These are phyloP conservation scores for Phalaenopsis aphrodite DNA, from an alignment of 106 monocot species.

Conservation along the genomic window DNA sequence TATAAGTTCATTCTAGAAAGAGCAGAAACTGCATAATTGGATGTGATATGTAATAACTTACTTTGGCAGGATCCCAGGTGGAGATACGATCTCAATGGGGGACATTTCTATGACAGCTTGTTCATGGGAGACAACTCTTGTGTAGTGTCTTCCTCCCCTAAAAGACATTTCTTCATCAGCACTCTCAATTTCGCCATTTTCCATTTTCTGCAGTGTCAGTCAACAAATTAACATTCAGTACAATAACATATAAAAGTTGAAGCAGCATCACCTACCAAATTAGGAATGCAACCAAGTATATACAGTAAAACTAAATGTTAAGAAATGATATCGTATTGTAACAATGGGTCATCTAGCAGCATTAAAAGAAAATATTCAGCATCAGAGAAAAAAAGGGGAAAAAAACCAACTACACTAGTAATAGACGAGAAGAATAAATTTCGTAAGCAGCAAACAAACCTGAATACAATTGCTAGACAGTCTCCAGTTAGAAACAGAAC, in stretches of 20 bases:
- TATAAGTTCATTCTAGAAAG: not conserved
- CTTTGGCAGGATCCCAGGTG: conserved; percentile 29
- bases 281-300: too few relatives aligned
- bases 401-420: too few relatives aligned
- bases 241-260: not conserved
- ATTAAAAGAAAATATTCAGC: too few relatives aligned
- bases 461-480: too few relatives aligned
- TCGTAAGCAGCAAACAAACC: too few relatives aligned
- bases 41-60: not conserved
- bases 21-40: not conserved
- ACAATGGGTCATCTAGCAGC: too few relatives aligned
- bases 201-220: conserved; percentile 22
- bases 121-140: conserved; percentile 42
- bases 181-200: conserved; percentile 50
- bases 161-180: conserved; percentile 50
- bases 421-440: too few relatives aligned
- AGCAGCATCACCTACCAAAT: not conserved
- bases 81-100: conserved; percentile 37
- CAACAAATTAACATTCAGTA: not conserved
- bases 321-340: too few relatives aligned
- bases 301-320: too few relatives aligned
- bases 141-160: conserved; percentile 32
- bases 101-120: conserved; percentile 43
- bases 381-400: too few relatives aligned
- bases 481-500: too few relatives aligned